Evolutionary conservation across 257 asterid species (phyloP), one percentile per base, ranked within the genome.

Genomic region (Solanum pimpinellifolium): DNA sequence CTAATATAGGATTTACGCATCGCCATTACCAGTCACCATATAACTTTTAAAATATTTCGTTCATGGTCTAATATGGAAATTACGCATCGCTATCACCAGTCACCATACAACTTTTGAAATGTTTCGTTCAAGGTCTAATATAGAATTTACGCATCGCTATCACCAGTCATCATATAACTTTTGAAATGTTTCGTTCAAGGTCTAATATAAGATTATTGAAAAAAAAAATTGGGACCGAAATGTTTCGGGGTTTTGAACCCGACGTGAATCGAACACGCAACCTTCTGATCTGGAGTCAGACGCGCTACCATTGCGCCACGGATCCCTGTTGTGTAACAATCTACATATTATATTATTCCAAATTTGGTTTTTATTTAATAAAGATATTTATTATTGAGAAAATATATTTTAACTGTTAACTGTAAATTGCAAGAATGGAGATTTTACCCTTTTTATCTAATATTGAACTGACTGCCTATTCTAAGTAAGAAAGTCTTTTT

Each of bases 261-360:
- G 94, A 91, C 96, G 98, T 91, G 94, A 93, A 94, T 93, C 98
- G 96, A 94, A 92, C 96, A 94, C 95, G 96, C 98, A 97, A 97
- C 98, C 98, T 94, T 95, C 98, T 95, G 98, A 97, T 94, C 98
- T 95, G 98, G 98, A 97, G 99, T 97, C 99, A 95, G 99, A 97
- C 93, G 92, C 93, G 93, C 92, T 87, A 91, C 93, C 93, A 91
- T 91, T 91, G 93, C 93, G 90, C 93, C 92, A 91, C 92, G 89
- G 82, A 74, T 74, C 82, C 82, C 82, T 74, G 11, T 1, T 52
- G 62, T 52, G 18, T 52, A 6, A 6, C 0, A 18, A 2, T 10
- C 7, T 52, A 33, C 35, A 52, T 16, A 1, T 2, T 16, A 2
- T 52, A 52, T 52, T 16, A 0, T 0, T 6, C 60, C 0, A 6